These are phyloP conservation scores for Ophiocordyceps australis DNA, from an alignment of 2,329 filamentous ascomycete genomes.

Conservation along the genomic window DNA sequence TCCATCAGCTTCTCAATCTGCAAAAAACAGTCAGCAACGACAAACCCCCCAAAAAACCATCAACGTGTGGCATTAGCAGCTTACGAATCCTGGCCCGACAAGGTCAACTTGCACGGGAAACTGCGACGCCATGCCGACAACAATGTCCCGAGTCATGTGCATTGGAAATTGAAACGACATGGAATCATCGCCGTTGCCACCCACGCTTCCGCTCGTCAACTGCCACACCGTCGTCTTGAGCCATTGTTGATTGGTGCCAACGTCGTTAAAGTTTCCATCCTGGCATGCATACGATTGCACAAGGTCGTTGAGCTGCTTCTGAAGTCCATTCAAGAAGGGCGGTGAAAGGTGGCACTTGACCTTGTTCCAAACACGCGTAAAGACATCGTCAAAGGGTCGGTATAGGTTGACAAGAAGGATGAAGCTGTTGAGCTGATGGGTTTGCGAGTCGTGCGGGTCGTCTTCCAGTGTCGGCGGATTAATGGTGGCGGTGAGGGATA, in stretches of 20 bases:
- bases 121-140: constrained; percentile 47
- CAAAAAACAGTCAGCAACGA: not conserved
- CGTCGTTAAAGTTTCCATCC: constrained; percentile 34
- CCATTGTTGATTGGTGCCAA: constrained; percentile 44
- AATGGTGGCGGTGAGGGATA: constrained; percentile 53
- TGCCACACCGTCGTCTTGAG: constrained; percentile 47
- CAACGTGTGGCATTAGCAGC: constrained; percentile 9
- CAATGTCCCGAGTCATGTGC: constrained; percentile 42
- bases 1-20: constrained; percentile 69
- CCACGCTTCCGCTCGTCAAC: constrained; percentile 32
- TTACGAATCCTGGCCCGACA: constrained; percentile 54
- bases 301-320: constrained; percentile 42
- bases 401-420: constrained; percentile 44
- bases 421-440: constrained; percentile 34
- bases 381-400: constrained; percentile 45
- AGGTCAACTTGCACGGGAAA: constrained; percentile 60
- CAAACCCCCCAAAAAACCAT: not conserved
- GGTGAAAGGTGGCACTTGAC: constrained; percentile 36
- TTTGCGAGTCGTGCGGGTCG: constrained; percentile 36
- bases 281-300: constrained; percentile 31
- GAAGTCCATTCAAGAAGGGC: constrained; percentile 35
- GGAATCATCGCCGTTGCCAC: constrained; percentile 25
- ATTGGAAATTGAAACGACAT: constrained; percentile 47
- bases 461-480: constrained; percentile 44
- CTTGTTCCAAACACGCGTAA: constrained; percentile 50